Evolutionary conservation across 768 basidiomycete species (phyloP).

Genomic region (Roridomyces roridus): DNA sequence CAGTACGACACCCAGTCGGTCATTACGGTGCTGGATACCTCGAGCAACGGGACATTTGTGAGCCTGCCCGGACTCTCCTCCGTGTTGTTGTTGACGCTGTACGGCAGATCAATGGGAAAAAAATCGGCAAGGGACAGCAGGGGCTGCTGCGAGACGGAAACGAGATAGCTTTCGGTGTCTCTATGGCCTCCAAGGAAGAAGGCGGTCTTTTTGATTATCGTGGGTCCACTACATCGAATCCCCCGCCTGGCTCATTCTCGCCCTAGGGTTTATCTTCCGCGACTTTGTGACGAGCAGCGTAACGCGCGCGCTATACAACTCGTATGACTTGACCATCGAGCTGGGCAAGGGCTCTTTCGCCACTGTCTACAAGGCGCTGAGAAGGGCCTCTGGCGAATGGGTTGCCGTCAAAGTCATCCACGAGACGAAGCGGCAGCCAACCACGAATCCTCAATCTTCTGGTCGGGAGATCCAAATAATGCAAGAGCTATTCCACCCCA

Average conservation of each 20-base stretch:
- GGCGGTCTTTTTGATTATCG: constrained; percentile 74
- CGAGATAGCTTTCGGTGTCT: constrained; percentile 84
- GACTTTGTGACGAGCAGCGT: constrained; percentile 59
- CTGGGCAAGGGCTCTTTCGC: constrained; percentile 94
- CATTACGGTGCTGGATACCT: constrained; percentile 60
- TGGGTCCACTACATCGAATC: constrained; percentile 40
- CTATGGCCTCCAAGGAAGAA: constrained; percentile 48
- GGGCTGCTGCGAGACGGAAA: constrained; percentile 77
- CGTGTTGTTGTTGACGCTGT: not conserved
- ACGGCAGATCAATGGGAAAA: constrained; percentile 67
- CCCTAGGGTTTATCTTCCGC: constrained; percentile 77
- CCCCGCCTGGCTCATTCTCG: not conserved
- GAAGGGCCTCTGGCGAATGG: constrained; percentile 71
- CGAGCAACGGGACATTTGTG: constrained; percentile 80
- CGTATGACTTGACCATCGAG: constrained; percentile 71
- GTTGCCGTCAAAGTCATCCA: constrained; percentile 92
- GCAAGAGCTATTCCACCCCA: constrained; percentile 57
- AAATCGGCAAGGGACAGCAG: constrained; percentile 62
- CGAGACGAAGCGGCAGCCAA: constrained; percentile 38
- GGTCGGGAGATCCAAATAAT: constrained; percentile 67
- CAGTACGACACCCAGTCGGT: constrained; percentile 43
- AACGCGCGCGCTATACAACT: constrained; percentile 60
- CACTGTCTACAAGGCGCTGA: constrained; percentile 83
- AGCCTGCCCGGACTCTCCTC: constrained; percentile 3
- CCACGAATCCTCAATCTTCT: constrained; percentile 31